Percentiles rank a stretch among this genome's conserved stretches.
These are phyloP conservation scores for Entomortierella beljakovae DNA, from an alignment of 192 early-diverging fungal species.

Conservation along the genomic window DNA sequence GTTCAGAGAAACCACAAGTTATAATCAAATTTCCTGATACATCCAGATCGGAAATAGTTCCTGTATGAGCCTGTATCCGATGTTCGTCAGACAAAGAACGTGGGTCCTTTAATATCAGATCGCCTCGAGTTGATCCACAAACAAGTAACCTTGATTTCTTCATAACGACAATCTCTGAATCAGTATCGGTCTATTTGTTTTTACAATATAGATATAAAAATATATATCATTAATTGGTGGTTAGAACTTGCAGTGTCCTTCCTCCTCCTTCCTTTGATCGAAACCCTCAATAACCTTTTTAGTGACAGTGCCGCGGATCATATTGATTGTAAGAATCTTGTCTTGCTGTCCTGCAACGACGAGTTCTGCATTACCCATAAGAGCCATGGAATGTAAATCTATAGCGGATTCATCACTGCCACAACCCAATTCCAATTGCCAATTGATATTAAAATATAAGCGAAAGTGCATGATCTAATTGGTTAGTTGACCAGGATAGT, in stretches of 20 bases:
- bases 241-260: not conserved
- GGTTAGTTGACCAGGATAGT: too few species aligned
- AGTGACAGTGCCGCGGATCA: constrained; percentile 58
- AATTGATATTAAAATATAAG: not conserved
- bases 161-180: constrained; percentile 71
- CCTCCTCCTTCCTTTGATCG: not conserved
- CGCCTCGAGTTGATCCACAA: constrained; percentile 73
- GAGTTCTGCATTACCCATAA: constrained; percentile 66
- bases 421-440: not conserved
- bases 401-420: constrained; percentile 60
- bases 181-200: constrained; percentile 52
- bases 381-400: constrained; percentile 68
- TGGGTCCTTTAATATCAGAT: constrained; percentile 76
- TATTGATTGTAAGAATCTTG: constrained; percentile 62
- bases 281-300: constrained; percentile 50
- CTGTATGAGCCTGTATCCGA: constrained; percentile 79
- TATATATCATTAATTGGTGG: too few species aligned
- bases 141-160: constrained; percentile 70
- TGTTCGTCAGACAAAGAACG: constrained; percentile 70
- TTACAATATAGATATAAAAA: not conserved
- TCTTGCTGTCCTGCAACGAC: constrained; percentile 69
- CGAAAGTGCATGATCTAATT: not conserved
- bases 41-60: constrained; percentile 81
- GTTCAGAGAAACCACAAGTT: constrained; percentile 80
- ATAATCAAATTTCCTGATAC: constrained; percentile 77